These are phyloP conservation scores for Lactarius vividus DNA, from an alignment of 768 basidiomycete genomes.

Conservation along the genomic window DNA sequence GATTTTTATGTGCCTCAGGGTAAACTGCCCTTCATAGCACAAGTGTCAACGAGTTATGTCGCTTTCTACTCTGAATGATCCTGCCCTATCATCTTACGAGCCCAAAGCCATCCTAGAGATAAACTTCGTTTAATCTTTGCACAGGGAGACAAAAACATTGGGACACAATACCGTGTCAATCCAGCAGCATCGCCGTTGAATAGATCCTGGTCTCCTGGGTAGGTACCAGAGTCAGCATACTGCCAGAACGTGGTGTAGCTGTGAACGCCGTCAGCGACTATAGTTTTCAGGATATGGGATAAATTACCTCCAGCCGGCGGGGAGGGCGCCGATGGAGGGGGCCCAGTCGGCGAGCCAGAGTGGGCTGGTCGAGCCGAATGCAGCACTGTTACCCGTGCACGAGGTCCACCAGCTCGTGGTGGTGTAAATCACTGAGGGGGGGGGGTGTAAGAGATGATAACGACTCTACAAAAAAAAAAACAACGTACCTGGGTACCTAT, in stretches of 20 bases:
- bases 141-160: no score
- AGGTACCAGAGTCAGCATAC: slow-evolving; percentile 52
- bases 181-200: slow-evolving; percentile 54
- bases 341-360: slow-evolving; percentile 60
- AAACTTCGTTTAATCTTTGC: no score
- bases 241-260: slow-evolving; percentile 62
- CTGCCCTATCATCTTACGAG: no score
- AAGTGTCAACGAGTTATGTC: no score
- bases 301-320: slow-evolving; percentile 44
- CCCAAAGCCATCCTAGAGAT: no score
- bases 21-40: no score
- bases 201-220: slow-evolving; percentile 56
- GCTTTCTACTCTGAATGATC: no score
- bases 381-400: slow-evolving; percentile 58
- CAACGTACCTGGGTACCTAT: slow-evolving; percentile 41
- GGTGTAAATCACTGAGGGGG: slow-evolving; percentile 56
- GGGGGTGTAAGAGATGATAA: background rate
- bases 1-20: no score
- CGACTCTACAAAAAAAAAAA: slow-evolving; percentile 1
- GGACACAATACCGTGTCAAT: slow-evolving; percentile 37
- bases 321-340: slow-evolving; percentile 49
- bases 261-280: background rate
- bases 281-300: no score
- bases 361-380: slow-evolving; percentile 50
- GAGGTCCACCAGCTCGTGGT: slow-evolving; percentile 67